Percentiles rank a stretch among this genome's conserved stretches.
These are phyloP conservation scores for Penicillium sp. DNA, from an alignment of 2,329 filamentous ascomycete genomes.

Conservation along the genomic window DNA sequence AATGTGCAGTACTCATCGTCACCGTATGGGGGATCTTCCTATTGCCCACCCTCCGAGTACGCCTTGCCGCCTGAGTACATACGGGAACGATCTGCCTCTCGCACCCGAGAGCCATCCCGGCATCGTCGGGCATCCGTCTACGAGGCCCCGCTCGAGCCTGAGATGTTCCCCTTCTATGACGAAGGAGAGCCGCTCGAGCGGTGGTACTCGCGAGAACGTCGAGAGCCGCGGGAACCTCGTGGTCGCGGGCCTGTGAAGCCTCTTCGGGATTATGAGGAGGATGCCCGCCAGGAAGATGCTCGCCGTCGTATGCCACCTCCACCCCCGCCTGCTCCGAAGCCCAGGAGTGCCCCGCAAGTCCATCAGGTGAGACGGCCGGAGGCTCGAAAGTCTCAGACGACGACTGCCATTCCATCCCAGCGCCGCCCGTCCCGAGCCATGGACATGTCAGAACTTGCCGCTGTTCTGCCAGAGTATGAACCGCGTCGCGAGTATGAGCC, in stretches of 20 bases:
- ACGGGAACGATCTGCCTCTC: conserved; percentile 37
- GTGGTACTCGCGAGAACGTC: conserved; percentile 29
- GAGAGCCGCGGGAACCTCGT: conserved; percentile 11
- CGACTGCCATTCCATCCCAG: conserved; percentile 28
- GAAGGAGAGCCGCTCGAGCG: conserved; percentile 32
- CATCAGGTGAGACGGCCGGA: conserved; percentile 36
- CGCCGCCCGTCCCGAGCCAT: conserved; percentile 33
- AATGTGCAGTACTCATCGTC: conserved; percentile 33
- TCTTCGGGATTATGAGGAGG: conserved; percentile 37
- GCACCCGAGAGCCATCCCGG: conserved; percentile 32
- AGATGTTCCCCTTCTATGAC: conserved; percentile 29
- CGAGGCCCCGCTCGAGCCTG: conserved; percentile 35
- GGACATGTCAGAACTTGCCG: conserved; percentile 36
- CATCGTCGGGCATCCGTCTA: conserved; percentile 36
- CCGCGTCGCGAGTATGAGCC: conserved; percentile 29
- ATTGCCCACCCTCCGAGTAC: conserved; percentile 31
- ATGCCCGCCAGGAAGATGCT: conserved; percentile 16
- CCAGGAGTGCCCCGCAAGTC: conserved; percentile 31
- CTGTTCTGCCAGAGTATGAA: conserved; percentile 32
- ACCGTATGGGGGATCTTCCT: conserved; percentile 31
- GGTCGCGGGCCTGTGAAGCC: conserved; percentile 31
- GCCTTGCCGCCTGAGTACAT: conserved; percentile 27
- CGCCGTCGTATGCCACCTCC: conserved; percentile 46
- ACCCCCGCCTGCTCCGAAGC: conserved; percentile 35
- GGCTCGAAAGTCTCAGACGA: conserved; percentile 32